phyloP scores from a whole-genome alignment of 768 basidiomycete genomes.

The Kwoniella botswanensis region DNA sequence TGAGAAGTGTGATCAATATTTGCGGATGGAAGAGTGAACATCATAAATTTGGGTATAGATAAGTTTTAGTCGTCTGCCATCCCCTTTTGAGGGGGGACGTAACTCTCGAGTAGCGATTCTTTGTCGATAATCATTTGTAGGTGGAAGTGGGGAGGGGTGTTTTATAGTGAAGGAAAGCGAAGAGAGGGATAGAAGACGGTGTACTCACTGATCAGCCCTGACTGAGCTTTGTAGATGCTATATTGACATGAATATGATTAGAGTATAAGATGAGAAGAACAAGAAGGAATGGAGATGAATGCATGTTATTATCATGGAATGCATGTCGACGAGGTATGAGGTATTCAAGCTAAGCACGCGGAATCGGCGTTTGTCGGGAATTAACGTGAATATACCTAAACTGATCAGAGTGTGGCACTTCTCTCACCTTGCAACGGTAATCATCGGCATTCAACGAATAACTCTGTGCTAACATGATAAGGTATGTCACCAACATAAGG shows the following conservation, averaged over 20 bases:
- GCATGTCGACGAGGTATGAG: background rate
- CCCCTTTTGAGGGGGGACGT: slow-evolving; percentile 31
- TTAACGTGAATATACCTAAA: no score
- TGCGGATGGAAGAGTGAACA: background rate
- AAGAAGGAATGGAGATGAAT: background rate
- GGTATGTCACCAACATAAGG: background rate
- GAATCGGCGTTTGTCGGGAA: no score
- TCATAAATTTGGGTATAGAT: slow-evolving; percentile 44
- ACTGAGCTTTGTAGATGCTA: slow-evolving; percentile 9
- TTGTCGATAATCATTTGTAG: slow-evolving; percentile 48
- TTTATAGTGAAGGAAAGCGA: background rate
- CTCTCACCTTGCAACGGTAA: no score
- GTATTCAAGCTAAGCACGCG: no score
- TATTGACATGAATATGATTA: slow-evolving; percentile 12
- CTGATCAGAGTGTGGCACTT: no score
- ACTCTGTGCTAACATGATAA: background rate
- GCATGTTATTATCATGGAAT: background rate
- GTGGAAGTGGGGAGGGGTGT: background rate
- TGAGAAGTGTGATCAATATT: no score
- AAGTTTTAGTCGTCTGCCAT: slow-evolving; percentile 50
- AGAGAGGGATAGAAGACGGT: background rate
- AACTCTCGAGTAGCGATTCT: slow-evolving; percentile 58
- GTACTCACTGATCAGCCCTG: slow-evolving; percentile 15
- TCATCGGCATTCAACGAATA: background rate
- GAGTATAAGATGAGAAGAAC: background rate